Percentiles rank a stretch among this genome's conserved stretches.
phyloP scores from a whole-genome alignment of 257 asterid genomes.

The Paulownia fortunei region DNA sequence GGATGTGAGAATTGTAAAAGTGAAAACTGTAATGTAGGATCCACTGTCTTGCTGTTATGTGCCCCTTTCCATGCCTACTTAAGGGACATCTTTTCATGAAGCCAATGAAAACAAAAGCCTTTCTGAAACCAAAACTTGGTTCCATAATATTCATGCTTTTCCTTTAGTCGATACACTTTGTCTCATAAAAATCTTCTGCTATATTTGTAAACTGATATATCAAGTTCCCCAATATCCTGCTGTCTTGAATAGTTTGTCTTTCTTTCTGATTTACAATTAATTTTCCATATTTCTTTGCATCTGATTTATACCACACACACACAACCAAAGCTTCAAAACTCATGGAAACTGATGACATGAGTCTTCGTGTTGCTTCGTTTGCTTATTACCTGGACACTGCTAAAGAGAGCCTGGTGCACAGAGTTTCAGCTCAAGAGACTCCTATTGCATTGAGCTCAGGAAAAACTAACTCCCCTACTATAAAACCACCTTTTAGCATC shows the following conservation, averaged over 20 bases:
- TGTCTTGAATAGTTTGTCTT: neutral
- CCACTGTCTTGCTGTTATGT: slow-evolving; percentile 38
- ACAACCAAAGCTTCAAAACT: neutral
- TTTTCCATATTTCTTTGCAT: too few relatives aligned
- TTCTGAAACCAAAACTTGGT: neutral
- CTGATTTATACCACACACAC: neutral
- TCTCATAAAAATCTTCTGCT: neutral
- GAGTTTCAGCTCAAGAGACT: slow-evolving; percentile 50
- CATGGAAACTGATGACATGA: slow-evolving; percentile 65
- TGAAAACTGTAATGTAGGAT: slow-evolving; percentile 22
- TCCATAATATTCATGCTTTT: neutral
- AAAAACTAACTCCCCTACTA: slow-evolving; percentile 29
- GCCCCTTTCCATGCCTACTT: slow-evolving; percentile 41
- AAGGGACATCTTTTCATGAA: slow-evolving; percentile 30
- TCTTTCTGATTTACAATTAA: too few relatives aligned
- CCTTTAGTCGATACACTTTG: neutral
- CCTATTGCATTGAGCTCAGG: slow-evolving; percentile 28
- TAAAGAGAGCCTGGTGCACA: slow-evolving; percentile 54
- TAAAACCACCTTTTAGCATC: slow-evolving; percentile 42
- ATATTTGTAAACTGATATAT: neutral
- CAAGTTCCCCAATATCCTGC: neutral
- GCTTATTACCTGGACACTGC: slow-evolving; percentile 69
- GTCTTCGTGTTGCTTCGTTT: slow-evolving; percentile 80
- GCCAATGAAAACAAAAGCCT: slow-evolving; percentile 5
- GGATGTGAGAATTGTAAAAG: slow-evolving; percentile 8